Evolutionary conservation across 441 rosid genomes (phyloP).

Genomic region (Populus hybrid): DNA sequence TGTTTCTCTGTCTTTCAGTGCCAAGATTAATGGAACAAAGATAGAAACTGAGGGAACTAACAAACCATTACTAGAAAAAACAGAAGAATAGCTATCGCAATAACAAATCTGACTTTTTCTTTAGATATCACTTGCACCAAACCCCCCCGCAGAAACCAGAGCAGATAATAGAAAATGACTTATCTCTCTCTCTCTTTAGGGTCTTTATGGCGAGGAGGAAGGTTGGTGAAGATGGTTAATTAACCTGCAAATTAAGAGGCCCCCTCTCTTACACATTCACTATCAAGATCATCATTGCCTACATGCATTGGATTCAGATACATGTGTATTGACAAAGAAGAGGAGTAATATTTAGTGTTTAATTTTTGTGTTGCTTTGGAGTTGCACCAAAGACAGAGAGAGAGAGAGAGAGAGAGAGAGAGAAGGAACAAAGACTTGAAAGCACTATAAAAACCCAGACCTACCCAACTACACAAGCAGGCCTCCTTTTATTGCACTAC

Average conservation of each 20-base stretch:
- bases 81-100: neutral
- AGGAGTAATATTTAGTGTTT: conserved; percentile 7
- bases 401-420: neutral
- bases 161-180: conserved; percentile 37
- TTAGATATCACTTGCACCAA: conserved; percentile 20
- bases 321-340: conserved; percentile 8
- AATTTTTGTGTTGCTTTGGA: neutral
- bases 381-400: conserved; percentile 20
- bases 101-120: conserved; percentile 15
- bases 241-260: conserved; percentile 29
- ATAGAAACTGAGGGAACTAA: conserved; percentile 22
- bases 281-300: conserved; percentile 63
- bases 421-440: conserved; percentile 24
- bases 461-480: conserved; percentile 57
- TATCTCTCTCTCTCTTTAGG: conserved; percentile 13
- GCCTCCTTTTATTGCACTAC: conserved; percentile 72
- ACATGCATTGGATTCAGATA: conserved; percentile 54
- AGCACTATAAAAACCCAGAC: conserved; percentile 61
- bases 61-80: conserved; percentile 27
- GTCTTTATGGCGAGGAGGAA: conserved; percentile 46
- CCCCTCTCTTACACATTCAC: conserved; percentile 32
- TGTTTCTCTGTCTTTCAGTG: conserved; percentile 39
- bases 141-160: conserved; percentile 28
- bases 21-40: conserved; percentile 13
- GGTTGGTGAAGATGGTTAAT: conserved; percentile 61